These are phyloP conservation scores for Lentinus tigrinus DNA, from an alignment of 768 basidiomycete species.

Conservation along the genomic window DNA sequence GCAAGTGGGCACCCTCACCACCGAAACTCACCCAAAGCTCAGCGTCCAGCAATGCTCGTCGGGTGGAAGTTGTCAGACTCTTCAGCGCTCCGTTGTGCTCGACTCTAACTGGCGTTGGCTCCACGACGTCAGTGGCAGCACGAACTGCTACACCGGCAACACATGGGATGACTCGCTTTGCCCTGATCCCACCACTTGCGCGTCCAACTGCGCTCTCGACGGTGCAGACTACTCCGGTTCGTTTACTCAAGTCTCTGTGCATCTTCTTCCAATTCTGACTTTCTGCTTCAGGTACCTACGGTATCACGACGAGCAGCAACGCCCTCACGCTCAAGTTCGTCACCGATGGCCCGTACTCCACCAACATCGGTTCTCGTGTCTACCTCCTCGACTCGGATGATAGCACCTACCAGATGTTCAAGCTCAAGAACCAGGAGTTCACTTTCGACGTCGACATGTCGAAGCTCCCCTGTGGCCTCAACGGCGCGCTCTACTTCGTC, in stretches of 20 bases:
- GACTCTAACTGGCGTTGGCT: constrained; percentile 49
- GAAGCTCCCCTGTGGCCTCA: constrained; percentile 55
- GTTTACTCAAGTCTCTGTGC: constrained; percentile 28
- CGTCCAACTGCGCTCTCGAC: constrained; percentile 33
- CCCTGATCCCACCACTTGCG: constrained; percentile 47
- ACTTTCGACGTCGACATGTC: constrained; percentile 60
- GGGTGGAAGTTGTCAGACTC: constrained; percentile 36
- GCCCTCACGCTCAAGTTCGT: constrained; percentile 33
- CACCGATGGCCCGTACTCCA: constrained; percentile 20
- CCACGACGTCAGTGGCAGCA: constrained; percentile 30
- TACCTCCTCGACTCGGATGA: constrained; percentile 48
- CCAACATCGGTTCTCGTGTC: constrained; percentile 36
- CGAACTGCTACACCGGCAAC: constrained; percentile 55
- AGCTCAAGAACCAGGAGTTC: constrained; percentile 54
- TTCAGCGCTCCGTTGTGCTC: constrained; percentile 33
- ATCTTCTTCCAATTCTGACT: constrained; percentile 28
- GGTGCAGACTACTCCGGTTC: constrained; percentile 33
- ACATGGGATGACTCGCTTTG: constrained; percentile 51
- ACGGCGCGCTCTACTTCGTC: constrained; percentile 58
- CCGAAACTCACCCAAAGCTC: constrained; percentile 49
- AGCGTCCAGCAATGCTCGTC: constrained; percentile 47
- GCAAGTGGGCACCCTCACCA: constrained; percentile 47
- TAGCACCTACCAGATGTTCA: constrained; percentile 44
- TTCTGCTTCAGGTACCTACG: constrained; percentile 29
- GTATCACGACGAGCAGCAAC: constrained; percentile 32